phyloP scores from a whole-genome alignment of 106 monocot genomes.

The Agapanthus africanus region DNA sequence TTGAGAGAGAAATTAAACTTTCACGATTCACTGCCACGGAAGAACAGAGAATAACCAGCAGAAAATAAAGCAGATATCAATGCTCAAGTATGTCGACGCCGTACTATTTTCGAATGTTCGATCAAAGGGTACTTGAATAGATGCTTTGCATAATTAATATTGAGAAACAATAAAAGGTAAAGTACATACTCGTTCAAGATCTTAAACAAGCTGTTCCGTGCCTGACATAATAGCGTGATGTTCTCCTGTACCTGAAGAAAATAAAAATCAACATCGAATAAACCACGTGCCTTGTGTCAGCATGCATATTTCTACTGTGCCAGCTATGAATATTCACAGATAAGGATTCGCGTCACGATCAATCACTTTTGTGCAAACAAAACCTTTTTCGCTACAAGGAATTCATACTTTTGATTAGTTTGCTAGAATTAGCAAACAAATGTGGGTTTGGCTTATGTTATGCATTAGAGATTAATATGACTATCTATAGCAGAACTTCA shows the following conservation, averaged over 20 bases:
- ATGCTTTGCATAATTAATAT: neutral
- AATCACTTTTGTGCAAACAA: slow-evolving; percentile 1
- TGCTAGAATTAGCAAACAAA: neutral
- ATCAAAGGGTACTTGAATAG: neutral
- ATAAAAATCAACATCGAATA: slow-evolving; percentile 8
- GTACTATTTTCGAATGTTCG: neutral
- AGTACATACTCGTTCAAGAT: slow-evolving; percentile 83
- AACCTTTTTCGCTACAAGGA: neutral
- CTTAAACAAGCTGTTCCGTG: slow-evolving; percentile 60
- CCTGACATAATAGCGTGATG: slow-evolving; percentile 57
- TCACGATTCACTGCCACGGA: too few species aligned
- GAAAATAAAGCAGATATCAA: neutral
- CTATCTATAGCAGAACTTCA: neutral
- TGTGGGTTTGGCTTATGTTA: neutral
- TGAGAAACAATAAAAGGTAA: neutral
- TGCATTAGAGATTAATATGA: neutral
- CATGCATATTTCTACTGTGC: neutral
- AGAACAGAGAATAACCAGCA: neutral
- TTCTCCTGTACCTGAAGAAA: slow-evolving; percentile 76
- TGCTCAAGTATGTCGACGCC: neutral
- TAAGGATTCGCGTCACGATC: neutral
- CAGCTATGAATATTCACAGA: neutral
- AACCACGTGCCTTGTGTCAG: neutral
- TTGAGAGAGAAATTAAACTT: too few species aligned
- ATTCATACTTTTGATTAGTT: neutral